phyloP scores from a whole-genome alignment of 768 basidiomycete genomes.

The Boletus reticulatus region DNA sequence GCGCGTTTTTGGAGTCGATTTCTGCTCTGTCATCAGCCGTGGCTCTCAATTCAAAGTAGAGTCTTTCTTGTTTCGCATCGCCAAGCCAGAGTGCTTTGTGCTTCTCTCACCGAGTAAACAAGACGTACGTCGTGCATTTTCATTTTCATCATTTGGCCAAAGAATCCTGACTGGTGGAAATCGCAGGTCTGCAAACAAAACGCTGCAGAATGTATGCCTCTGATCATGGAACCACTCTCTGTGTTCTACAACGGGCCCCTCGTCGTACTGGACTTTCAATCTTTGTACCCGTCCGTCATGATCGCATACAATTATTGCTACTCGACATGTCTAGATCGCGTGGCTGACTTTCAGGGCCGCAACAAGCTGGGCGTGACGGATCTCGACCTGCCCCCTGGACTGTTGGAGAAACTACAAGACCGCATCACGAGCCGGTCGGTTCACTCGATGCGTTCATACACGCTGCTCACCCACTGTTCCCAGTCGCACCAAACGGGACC shows the following conservation, averaged over 20 bases:
- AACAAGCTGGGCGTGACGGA: constrained; percentile 88
- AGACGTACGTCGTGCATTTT: constrained; percentile 56
- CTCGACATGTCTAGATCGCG: constrained; percentile 92
- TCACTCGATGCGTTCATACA: neutral
- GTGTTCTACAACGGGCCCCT: constrained; percentile 93
- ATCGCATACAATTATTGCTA: constrained; percentile 98
- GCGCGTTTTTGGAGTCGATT: constrained; percentile 95
- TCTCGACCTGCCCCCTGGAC: constrained; percentile 61
- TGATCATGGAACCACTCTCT: constrained; percentile 93
- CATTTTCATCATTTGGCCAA: neutral
- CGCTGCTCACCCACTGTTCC: neutral
- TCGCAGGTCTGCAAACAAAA: constrained; percentile 90
- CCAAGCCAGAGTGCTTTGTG: constrained; percentile 92
- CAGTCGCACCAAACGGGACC: constrained; percentile 95
- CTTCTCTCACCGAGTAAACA: constrained; percentile 85
- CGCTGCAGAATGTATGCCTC: constrained; percentile 92
- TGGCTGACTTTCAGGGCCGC: constrained; percentile 80
- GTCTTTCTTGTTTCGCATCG: constrained; percentile 96
- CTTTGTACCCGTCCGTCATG: constrained; percentile 96
- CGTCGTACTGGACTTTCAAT: constrained; percentile 94
- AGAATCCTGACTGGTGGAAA: neutral
- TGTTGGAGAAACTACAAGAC: constrained; percentile 67
- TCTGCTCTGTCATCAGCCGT: constrained; percentile 89
- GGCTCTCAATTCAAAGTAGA: constrained; percentile 99
- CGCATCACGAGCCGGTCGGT: constrained; percentile 65